These are phyloP conservation scores for Elymus sibiricus DNA, from an alignment of 176 grass and related monocot species.

Conservation along the genomic window DNA sequence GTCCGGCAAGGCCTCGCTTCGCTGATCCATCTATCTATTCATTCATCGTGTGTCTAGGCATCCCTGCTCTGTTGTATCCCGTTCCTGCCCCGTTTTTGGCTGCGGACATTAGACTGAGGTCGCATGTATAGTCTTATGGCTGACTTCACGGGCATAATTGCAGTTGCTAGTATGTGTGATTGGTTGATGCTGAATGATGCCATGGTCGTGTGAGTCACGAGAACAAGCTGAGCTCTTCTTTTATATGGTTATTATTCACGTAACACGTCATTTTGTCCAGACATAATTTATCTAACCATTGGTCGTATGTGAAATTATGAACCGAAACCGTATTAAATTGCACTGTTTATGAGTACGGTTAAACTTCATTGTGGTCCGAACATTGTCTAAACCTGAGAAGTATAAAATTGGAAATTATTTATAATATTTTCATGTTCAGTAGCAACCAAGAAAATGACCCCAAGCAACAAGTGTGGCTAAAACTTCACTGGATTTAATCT, in stretches of 20 bases:
- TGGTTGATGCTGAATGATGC: neutral
- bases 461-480: too few relatives aligned
- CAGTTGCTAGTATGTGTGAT: neutral
- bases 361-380: neutral
- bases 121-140: constrained; percentile 22
- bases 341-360: neutral
- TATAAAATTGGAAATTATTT: neutral
- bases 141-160: neutral
- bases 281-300: neutral
- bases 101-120: neutral
- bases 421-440: neutral
- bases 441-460: neutral
- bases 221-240: neutral
- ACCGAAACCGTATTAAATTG: neutral
- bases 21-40: constrained; percentile 21
- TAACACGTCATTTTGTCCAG: neutral
- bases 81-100: neutral
- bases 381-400: neutral
- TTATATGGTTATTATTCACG: neutral
- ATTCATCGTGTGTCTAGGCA: neutral
- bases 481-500: too few relatives aligned
- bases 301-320: neutral
- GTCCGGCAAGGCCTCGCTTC: constrained; percentile 62
- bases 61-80: neutral
- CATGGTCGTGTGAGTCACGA: neutral